phyloP scores from a whole-genome alignment of 805 yeast species.

The Hanseniaspora jakobsenii region DNA sequence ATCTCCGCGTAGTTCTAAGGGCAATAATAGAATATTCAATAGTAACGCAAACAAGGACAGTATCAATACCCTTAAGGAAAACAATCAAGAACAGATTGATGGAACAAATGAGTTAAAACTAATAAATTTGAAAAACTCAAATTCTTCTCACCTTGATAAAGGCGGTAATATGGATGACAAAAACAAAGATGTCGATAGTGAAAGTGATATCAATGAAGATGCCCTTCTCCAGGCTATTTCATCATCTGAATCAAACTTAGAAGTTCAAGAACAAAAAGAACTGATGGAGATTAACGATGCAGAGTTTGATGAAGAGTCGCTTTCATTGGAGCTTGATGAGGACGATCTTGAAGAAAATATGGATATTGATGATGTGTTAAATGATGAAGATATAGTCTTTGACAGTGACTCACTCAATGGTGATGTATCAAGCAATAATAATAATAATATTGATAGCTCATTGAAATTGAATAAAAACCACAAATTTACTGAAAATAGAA shows the following conservation, averaged over 20 bases:
- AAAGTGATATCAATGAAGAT: constrained; percentile 2
- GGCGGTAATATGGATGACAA: constrained; percentile 17
- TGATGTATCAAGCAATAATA: too few relatives aligned
- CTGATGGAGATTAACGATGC: constrained; percentile 18
- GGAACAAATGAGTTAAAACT: too few relatives aligned
- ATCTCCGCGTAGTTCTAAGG: too few relatives aligned
- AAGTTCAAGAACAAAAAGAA: constrained; percentile 33
- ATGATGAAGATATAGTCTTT: not conserved
- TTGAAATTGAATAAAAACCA: too few relatives aligned
- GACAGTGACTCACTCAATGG: too few relatives aligned
- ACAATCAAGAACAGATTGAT: too few relatives aligned
- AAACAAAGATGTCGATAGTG: not conserved
- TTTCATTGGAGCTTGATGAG: constrained; percentile 12
- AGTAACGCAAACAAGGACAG: too few relatives aligned
- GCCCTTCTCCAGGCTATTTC: constrained; percentile 4
- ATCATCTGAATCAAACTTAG: constrained; percentile 19
- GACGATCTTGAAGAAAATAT: constrained; percentile 14
- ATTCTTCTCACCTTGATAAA: constrained; percentile 22
- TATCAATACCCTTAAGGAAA: too few relatives aligned
- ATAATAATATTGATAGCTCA: too few relatives aligned
- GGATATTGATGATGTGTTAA: constrained; percentile 12
- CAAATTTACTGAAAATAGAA: too few relatives aligned
- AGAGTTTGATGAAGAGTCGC: constrained; percentile 20
- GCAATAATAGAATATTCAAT: too few relatives aligned
- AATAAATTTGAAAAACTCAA: too few relatives aligned